Evolutionary conservation across 768 basidiomycete genomes (phyloP).

Genomic region (Rubroboletus pulcherrimus): DNA sequence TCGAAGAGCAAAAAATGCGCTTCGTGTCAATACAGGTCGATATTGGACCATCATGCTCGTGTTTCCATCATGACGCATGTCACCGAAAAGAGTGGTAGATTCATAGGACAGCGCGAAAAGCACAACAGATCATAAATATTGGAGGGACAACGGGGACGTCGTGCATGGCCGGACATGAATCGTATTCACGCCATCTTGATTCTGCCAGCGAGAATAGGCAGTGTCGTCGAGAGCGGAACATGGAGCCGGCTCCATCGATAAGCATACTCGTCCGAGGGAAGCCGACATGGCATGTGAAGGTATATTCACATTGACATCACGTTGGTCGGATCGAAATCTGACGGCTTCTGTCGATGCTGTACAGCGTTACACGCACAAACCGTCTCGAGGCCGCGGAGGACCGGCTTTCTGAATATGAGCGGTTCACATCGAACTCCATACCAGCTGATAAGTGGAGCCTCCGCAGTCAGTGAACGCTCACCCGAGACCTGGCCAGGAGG

Average conservation of each 20-base stretch:
- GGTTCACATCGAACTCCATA: neutral
- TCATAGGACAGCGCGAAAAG: neutral
- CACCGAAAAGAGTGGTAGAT: neutral
- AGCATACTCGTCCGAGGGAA: neutral
- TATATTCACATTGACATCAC: neutral
- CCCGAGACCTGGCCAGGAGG: neutral
- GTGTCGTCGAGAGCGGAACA: neutral
- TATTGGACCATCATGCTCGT: neutral
- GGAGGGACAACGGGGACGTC: neutral
- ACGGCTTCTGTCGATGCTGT: neutral
- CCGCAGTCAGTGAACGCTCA: neutral
- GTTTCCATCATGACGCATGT: neutral
- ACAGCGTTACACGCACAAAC: neutral
- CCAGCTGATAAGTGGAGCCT: neutral
- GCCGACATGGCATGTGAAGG: neutral
- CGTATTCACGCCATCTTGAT: neutral
- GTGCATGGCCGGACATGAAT: neutral
- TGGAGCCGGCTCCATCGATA: neutral
- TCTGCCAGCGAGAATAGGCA: neutral
- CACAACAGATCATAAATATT: neutral
- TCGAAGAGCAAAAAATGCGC: no score
- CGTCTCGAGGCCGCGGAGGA: neutral
- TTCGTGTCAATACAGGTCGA: no score
- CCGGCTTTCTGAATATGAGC: neutral
- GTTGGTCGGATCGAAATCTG: neutral